phyloP scores from a whole-genome alignment of 1,284 basidiomycete species.

The Apiotrichum brassicae region DNA sequence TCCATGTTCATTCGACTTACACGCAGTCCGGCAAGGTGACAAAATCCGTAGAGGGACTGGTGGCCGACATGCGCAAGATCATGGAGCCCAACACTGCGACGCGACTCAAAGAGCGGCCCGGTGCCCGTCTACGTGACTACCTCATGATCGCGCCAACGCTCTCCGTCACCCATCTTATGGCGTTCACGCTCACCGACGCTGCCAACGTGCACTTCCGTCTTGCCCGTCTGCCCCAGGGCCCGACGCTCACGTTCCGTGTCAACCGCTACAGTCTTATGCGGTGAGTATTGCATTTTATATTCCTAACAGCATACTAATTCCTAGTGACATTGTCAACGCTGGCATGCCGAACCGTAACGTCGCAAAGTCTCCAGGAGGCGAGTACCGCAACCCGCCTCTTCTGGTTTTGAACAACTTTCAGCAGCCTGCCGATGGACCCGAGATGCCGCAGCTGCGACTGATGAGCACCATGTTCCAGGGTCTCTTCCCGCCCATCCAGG shows the following conservation, averaged over 20 bases:
- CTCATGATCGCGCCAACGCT: conserved; percentile 86
- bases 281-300: conserved; percentile 22
- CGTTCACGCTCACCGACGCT: conserved; percentile 78
- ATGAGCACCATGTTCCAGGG: conserved; percentile 53
- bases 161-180: conserved; percentile 86
- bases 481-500: conserved; percentile 52
- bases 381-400: conserved; percentile 47
- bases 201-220: conserved; percentile 76
- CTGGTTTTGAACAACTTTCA: conserved; percentile 51
- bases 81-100: conserved; percentile 98
- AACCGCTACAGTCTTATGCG: conserved; percentile 87
- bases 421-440: conserved; percentile 45
- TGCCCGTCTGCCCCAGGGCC: conserved; percentile 81
- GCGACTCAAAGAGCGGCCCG: conserved; percentile 76
- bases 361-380: conserved; percentile 43
- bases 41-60: conserved; percentile 75
- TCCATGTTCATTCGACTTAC: neutral
- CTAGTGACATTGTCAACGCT: conserved; percentile 15
- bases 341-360: conserved; percentile 33
- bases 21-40: conserved; percentile 75
- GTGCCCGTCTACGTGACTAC: conserved; percentile 93
- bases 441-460: conserved; percentile 48
- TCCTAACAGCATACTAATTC: neutral
- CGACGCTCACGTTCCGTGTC: conserved; percentile 87
- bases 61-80: conserved; percentile 84